Percentiles rank a stretch among this genome's conserved stretches.
phyloP scores from a whole-genome alignment of 352 stramenopile genomes.

The Phytophthora citrophthora region DNA sequence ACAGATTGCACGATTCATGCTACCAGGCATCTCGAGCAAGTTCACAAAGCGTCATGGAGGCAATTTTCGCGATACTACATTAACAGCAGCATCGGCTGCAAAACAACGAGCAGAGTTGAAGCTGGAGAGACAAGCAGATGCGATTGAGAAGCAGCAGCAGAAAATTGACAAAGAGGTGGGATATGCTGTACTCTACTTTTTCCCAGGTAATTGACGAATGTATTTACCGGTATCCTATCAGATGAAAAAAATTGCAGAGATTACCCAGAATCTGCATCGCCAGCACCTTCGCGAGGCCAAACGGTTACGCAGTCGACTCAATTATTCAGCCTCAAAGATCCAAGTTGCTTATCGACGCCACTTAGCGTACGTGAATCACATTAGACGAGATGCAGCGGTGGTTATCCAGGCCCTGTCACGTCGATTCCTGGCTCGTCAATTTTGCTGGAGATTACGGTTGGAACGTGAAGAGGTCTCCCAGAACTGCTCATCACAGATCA shows the following conservation, averaged over 20 bases:
- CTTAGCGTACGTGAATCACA: constrained; percentile 9
- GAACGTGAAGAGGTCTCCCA: constrained; percentile 22
- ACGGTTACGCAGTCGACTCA: constrained; percentile 58
- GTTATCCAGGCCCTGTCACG: constrained; percentile 58
- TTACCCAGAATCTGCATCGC: constrained; percentile 68
- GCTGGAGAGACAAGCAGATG: constrained; percentile 64
- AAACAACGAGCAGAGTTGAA: constrained; percentile 71
- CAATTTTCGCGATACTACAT: constrained; percentile 81
- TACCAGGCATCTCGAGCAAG: constrained; percentile 80
- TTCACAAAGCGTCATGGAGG: constrained; percentile 76
- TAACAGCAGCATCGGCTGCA: constrained; percentile 71
- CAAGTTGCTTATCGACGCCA: constrained; percentile 52
- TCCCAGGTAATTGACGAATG: background rate
- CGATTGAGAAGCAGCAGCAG: constrained; percentile 80
- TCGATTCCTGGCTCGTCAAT: constrained; percentile 29
- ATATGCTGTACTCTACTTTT: background rate
- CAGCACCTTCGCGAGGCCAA: constrained; percentile 74
- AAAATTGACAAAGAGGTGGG: constrained; percentile 80
- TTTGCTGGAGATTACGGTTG: constrained; percentile 14
- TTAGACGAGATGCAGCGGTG: constrained; percentile 37
- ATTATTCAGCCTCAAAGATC: constrained; percentile 56
- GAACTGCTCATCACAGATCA: constrained; percentile 42
- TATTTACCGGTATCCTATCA: constrained; percentile 17
- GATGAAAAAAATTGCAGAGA: constrained; percentile 82
- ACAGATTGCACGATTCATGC: background rate